These are phyloP conservation scores for Spathaspora boniae DNA, from an alignment of 805 yeast species.

Conservation along the genomic window DNA sequence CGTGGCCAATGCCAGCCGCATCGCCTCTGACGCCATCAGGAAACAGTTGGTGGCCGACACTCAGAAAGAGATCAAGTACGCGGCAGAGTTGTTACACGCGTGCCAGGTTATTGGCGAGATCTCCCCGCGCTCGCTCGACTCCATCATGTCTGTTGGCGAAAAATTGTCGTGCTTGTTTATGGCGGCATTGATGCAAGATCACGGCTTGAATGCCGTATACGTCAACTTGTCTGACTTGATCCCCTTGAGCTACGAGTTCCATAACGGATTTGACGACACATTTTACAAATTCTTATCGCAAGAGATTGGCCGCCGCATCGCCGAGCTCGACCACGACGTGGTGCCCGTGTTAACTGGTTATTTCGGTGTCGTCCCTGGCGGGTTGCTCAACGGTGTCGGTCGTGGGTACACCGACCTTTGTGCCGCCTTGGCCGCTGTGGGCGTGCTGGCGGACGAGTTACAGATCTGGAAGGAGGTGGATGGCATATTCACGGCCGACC, in stretches of 20 bases:
- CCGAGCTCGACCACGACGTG: constrained; percentile 32
- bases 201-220: constrained; percentile 72
- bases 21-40: constrained; percentile 45
- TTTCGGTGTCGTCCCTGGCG: constrained; percentile 95
- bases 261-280: constrained; percentile 59
- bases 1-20: constrained; percentile 60
- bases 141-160: constrained; percentile 92
- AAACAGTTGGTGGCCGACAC: constrained; percentile 57
- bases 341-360: constrained; percentile 95
- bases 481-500: constrained; percentile 98
- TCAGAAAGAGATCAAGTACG: constrained; percentile 60
- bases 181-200: constrained; percentile 79
- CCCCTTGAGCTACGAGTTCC: constrained; percentile 55
- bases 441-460: constrained; percentile 84
- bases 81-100: constrained; percentile 73
- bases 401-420: constrained; percentile 97
- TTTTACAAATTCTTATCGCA: constrained; percentile 59
- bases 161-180: constrained; percentile 87
- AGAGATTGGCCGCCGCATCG: constrained; percentile 49
- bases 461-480: constrained; percentile 99
- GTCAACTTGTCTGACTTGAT: constrained; percentile 75
- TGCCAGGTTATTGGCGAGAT: constrained; percentile 91
- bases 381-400: constrained; percentile 87
- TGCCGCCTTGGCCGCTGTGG: constrained; percentile 95
- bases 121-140: constrained; percentile 80